These are phyloP conservation scores for Fraxinus baroniana DNA, from an alignment of 305 asterid species.

Conservation along the genomic window DNA sequence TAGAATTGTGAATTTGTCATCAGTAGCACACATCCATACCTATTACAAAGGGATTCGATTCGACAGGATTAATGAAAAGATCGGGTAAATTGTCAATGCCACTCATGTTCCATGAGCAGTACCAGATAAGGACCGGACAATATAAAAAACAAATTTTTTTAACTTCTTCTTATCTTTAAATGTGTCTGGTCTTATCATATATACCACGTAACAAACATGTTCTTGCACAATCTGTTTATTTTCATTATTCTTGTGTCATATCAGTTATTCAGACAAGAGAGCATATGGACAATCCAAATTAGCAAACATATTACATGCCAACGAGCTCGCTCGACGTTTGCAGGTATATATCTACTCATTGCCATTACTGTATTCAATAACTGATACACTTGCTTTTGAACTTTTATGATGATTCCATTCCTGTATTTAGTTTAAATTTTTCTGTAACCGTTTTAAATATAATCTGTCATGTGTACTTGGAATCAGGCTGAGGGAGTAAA, in stretches of 20 bases:
- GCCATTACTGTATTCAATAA: neutral
- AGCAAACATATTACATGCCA: conserved; percentile 78
- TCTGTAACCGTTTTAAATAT: neutral
- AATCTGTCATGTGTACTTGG: neutral
- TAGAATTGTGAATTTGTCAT: conserved; percentile 46
- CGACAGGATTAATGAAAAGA: conserved; percentile 31
- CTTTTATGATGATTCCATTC: neutral
- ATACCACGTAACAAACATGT: neutral
- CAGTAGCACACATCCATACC: conserved; percentile 43
- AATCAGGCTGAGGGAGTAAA: conserved; percentile 75
- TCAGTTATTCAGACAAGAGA: conserved; percentile 73
- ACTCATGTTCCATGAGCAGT: neutral
- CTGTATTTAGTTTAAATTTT: neutral
- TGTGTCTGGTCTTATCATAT: neutral
- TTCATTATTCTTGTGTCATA: neutral
- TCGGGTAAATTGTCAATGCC: conserved; percentile 19
- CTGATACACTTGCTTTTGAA: neutral
- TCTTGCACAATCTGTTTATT: neutral
- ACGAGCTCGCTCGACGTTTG: conserved; percentile 72
- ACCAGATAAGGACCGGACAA: neutral
- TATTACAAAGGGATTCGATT: conserved; percentile 35
- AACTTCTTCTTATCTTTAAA: neutral
- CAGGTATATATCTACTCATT: conserved; percentile 41
- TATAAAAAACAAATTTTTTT: neutral
- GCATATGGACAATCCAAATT: conserved; percentile 91